These are phyloP conservation scores for Lasiodiplodia theobromae DNA, from an alignment of 2,329 filamentous ascomycete species.

Conservation along the genomic window DNA sequence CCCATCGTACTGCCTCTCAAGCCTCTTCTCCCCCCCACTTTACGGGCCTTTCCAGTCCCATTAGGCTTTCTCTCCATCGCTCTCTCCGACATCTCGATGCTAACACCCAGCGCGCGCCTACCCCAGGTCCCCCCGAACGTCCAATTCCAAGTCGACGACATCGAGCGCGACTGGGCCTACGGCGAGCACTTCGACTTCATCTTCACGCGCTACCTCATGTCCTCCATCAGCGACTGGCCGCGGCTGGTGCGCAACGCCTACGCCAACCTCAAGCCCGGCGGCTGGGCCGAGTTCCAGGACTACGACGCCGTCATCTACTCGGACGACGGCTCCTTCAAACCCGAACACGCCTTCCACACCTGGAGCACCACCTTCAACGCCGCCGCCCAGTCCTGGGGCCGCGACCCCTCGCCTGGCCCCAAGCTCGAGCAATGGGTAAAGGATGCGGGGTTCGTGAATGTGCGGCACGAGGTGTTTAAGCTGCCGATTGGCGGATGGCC, in stretches of 20 bases:
- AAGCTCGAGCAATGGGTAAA: constrained; percentile 42
- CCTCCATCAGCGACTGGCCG: constrained; percentile 45
- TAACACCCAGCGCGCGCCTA: not conserved
- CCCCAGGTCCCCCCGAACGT: constrained; percentile 45
- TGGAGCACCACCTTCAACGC: constrained; percentile 21
- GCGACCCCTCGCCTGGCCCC: not conserved
- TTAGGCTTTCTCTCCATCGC: too few relatives aligned
- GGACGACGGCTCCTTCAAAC: not conserved
- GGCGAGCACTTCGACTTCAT: constrained; percentile 43
- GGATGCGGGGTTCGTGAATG: constrained; percentile 44
- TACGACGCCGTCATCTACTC: constrained; percentile 5
- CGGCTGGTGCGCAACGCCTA: constrained; percentile 38
- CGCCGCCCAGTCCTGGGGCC: not conserved
- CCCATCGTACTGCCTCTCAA: too few relatives aligned
- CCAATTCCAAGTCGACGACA: constrained; percentile 52
- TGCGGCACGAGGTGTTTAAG: constrained; percentile 45
- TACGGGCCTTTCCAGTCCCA: not conserved
- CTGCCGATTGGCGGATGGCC: constrained; percentile 32
- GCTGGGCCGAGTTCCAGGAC: constrained; percentile 46
- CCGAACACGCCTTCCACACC: not conserved
- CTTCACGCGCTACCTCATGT: constrained; percentile 42
- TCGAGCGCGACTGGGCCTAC: constrained; percentile 49
- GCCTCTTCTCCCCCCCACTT: too few relatives aligned
- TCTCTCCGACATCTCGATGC: too few relatives aligned
- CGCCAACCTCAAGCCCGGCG: constrained; percentile 41